Evolutionary conservation across 83 land plant species (phyloP).

Genomic region (Isoetes engelmannii): DNA sequence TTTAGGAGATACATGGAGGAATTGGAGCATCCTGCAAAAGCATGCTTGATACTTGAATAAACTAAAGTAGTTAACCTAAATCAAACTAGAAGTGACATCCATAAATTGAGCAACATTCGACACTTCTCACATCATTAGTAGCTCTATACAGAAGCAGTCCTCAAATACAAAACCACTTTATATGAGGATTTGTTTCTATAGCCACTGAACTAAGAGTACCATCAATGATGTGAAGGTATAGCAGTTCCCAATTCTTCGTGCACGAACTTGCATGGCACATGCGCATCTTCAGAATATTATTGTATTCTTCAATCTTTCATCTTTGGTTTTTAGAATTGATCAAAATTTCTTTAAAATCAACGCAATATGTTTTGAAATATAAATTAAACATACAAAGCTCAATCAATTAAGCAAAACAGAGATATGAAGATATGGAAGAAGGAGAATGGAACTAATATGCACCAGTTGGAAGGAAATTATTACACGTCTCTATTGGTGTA

Average conservation of each 20-base stretch:
- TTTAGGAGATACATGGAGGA: conserved; percentile 94
- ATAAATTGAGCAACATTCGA: not conserved
- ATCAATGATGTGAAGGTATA: conserved; percentile 82
- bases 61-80: not conserved
- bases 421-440: too few species aligned
- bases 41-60: conserved; percentile 2
- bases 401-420: too few species aligned
- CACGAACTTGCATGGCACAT: too few species aligned
- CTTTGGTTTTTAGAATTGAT: too few species aligned
- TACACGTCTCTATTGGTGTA: too few species aligned
- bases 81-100: not conserved
- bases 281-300: too few species aligned
- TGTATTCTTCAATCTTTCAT: too few species aligned
- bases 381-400: too few species aligned
- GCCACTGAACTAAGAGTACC: conserved; percentile 98
- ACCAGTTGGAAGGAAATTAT: too few species aligned
- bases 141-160: not conserved
- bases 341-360: too few species aligned
- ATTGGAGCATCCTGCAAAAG: conserved; percentile 94
- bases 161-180: conserved; percentile 8
- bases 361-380: too few species aligned
- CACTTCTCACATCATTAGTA: not conserved
- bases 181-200: conserved; percentile 98
- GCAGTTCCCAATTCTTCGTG: conserved; percentile 77
- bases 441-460: too few species aligned